Conservation (phyloP, 306 rosid genomes). For the Lathyrus aphaca region DNA sequence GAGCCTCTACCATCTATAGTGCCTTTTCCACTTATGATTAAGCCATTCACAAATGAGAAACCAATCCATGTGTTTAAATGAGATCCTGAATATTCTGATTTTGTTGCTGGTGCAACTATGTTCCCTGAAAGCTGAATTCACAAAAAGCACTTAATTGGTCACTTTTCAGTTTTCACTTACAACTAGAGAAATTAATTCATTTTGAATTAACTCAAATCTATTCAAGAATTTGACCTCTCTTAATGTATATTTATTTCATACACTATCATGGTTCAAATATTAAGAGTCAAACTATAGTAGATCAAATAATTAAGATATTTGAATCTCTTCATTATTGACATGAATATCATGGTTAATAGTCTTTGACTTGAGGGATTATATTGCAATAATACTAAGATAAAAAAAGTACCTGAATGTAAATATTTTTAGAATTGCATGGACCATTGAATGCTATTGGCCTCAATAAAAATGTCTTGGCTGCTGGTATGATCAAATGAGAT, state of each 20-base stretch:
- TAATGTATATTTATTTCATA: not conserved
- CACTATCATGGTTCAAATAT: no score
- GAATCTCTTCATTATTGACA: no score
- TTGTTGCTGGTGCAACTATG: slow-evolving; percentile 50
- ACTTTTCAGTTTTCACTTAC: not conserved
- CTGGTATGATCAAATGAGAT: slow-evolving; percentile 42
- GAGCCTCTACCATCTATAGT: slow-evolving; percentile 53
- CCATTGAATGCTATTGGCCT: slow-evolving; percentile 46
- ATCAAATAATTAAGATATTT: no score
- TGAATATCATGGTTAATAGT: no score
- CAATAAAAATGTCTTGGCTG: slow-evolving; percentile 44
- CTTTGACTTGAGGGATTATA: not conserved
- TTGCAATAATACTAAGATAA: not conserved
- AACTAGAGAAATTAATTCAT: no score
- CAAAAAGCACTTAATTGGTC: not conserved
- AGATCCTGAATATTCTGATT: slow-evolving; percentile 44
- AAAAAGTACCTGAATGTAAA: slow-evolving; percentile 43
- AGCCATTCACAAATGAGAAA: slow-evolving; percentile 47
- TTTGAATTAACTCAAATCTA: not conserved
- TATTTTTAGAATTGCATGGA: slow-evolving; percentile 51
- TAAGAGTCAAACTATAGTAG: no score
- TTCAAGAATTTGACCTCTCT: not conserved
- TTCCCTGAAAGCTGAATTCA: slow-evolving; percentile 49
- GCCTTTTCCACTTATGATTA: slow-evolving; percentile 46
- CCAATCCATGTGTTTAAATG: slow-evolving; percentile 54